These are phyloP conservation scores for Cytidiella melzeri DNA, from an alignment of 768 basidiomycete species.

Conservation along the genomic window DNA sequence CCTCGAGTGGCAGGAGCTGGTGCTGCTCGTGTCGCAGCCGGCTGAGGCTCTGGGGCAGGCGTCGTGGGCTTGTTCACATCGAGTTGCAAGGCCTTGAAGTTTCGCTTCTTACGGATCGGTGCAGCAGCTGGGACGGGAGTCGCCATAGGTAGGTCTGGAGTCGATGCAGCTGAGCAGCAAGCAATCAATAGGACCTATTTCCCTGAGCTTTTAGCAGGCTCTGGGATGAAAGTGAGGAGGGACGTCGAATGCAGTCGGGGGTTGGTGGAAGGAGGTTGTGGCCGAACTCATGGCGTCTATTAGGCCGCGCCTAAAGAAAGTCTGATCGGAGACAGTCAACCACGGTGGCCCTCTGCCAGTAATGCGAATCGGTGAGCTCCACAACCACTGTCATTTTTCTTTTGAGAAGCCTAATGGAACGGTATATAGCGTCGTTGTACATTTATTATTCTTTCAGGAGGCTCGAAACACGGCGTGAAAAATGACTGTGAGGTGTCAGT, in stretches of 20 bases:
- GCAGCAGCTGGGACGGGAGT: slow-evolving; percentile 14
- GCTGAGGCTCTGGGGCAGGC: slow-evolving; percentile 26
- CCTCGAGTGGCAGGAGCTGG: slow-evolving; percentile 33
- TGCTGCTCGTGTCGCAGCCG: slow-evolving; percentile 28
- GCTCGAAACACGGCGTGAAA: too few relatives aligned
- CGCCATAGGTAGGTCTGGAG: not conserved
- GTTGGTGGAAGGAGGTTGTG: not conserved
- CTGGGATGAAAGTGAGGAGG: not conserved
- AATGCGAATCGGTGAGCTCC: too few relatives aligned
- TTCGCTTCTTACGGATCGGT: slow-evolving; percentile 85
- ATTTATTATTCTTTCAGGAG: too few relatives aligned
- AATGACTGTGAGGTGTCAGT: too few relatives aligned
- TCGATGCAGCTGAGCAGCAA: not conserved
- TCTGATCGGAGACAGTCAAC: not conserved
- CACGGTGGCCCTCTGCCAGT: too few relatives aligned
- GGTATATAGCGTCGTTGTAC: too few relatives aligned
- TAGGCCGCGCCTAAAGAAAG: not conserved
- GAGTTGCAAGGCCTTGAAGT: slow-evolving; percentile 83
- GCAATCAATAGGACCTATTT: not conserved
- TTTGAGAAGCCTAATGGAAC: too few relatives aligned
- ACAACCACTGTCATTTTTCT: too few relatives aligned
- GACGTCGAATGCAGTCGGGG: not conserved
- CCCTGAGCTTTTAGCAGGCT: not conserved
- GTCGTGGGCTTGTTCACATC: slow-evolving; percentile 42
- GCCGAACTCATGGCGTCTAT: not conserved